phyloP scores from a whole-genome alignment of 352 stramenopile species.

The Pythium volutum region DNA sequence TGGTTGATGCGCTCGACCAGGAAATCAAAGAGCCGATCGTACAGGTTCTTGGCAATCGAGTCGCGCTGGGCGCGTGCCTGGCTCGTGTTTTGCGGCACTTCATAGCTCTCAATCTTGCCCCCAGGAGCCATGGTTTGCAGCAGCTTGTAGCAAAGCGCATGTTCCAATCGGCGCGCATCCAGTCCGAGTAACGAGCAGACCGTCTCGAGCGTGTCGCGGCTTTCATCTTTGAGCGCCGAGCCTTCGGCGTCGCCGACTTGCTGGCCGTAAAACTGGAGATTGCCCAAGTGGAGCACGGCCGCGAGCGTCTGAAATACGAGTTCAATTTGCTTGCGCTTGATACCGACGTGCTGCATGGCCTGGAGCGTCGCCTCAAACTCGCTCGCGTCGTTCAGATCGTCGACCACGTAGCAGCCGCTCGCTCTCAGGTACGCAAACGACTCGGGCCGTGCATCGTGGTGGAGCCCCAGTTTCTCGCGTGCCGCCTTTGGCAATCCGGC shows the following conservation, averaged over 20 bases:
- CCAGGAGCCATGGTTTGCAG: constrained; percentile 86
- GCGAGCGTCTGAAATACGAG: constrained; percentile 84
- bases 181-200: constrained; percentile 71
- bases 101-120: constrained; percentile 80
- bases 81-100: constrained; percentile 81
- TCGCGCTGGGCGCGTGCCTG: constrained; percentile 92
- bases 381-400: constrained; percentile 90
- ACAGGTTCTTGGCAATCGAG: constrained; percentile 96
- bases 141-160: constrained; percentile 81
- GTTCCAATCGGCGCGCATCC: constrained; percentile 51
- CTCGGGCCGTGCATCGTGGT: constrained; percentile 40
- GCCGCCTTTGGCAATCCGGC: constrained; percentile 58
- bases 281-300: constrained; percentile 77
- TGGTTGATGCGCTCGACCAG: constrained; percentile 92
- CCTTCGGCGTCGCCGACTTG: constrained; percentile 74
- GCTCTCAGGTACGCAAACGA: constrained; percentile 88
- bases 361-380: constrained; percentile 86
- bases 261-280: constrained; percentile 62
- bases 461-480: constrained; percentile 64
- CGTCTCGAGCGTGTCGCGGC: constrained; percentile 49
- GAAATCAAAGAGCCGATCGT: constrained; percentile 96
- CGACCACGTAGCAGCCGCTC: constrained; percentile 86
- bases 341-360: constrained; percentile 86
- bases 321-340: constrained; percentile 88
- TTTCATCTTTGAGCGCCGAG: constrained; percentile 39